Percentiles rank a stretch among this genome's conserved stretches.
Evolutionary conservation across 768 basidiomycete species (phyloP).

Genomic region (Auricularia heimuer): DNA sequence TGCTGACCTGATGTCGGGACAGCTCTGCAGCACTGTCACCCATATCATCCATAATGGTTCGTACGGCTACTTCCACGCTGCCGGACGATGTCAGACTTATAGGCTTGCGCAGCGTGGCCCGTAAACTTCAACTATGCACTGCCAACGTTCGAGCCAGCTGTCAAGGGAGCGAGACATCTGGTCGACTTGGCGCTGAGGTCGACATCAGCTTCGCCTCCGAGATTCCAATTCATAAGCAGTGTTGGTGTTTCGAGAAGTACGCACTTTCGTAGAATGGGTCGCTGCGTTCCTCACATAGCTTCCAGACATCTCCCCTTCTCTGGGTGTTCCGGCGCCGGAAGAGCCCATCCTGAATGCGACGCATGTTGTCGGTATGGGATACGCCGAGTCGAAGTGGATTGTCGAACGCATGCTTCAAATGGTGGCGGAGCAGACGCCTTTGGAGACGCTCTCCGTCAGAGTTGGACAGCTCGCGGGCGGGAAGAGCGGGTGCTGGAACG

Average conservation of each 20-base stretch:
- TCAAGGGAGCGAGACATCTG: slow-evolving; percentile 30
- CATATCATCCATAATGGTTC: background rate
- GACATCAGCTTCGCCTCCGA: slow-evolving; percentile 18
- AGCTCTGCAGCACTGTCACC: background rate
- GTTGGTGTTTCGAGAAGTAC: slow-evolving; percentile 26
- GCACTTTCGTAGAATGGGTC: background rate
- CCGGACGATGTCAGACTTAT: background rate
- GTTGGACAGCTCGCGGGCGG: slow-evolving; percentile 30
- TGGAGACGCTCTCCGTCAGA: slow-evolving; percentile 28
- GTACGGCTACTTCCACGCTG: background rate
- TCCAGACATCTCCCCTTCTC: background rate
- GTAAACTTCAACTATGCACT: slow-evolving; percentile 34
- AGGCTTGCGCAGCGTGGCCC: slow-evolving; percentile 22
- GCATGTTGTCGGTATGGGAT: slow-evolving; percentile 21
- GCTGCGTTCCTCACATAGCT: background rate
- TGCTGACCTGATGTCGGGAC: too few relatives aligned
- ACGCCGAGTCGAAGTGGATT: slow-evolving; percentile 38
- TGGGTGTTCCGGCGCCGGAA: background rate
- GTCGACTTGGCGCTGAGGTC: slow-evolving; percentile 29
- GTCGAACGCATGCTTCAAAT: slow-evolving; percentile 24
- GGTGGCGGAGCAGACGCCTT: slow-evolving; percentile 19
- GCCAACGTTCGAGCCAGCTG: slow-evolving; percentile 32
- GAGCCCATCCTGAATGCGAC: background rate
- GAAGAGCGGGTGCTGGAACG: slow-evolving; percentile 30
- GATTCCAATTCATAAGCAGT: slow-evolving; percentile 35